Base-by-base conservation (phyloP, 352 stramenopile genomes). In the Pythium pectinolyticum region DNA sequence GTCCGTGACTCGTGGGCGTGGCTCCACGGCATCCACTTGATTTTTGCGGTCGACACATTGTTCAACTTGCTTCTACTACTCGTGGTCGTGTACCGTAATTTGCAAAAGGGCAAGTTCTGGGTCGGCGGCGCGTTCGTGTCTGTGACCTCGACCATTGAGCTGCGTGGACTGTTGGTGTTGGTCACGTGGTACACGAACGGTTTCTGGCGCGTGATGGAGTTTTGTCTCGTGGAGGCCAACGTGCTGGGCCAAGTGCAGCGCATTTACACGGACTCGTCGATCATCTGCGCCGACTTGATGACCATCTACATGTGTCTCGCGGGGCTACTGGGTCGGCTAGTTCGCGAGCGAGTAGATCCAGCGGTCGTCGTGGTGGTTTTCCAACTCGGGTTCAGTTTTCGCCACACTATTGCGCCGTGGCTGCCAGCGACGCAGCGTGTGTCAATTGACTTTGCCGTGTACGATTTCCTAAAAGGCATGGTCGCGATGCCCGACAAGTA, bases 1-100 rank as follows among this genome's bases (percentile, higher is more conserved):
- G 32, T 83, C 0, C 70, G 61, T 0, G 71, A 83, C 39, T 74
- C 72, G 14, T 88, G 79, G 77, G 70, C 68, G 0, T 88, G 77
- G 79, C 64, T 75, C 12, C 79, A 84, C 31, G 62, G 63, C 1
- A 62, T 88, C 28, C 75, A 88, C 37, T 20, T 79, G 2, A 14
- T 77, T 9, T 82, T 88, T 35, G 76, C 66, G 3, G 2, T 49
- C 6, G 24, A 41, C 12, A 39, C 46, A 9, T 19, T 48, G 10
- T 19, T 58, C 47, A 57, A 39, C 47, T 24, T 67, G 31, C 2
- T 56, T 4, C 12, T 61, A 5, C 7, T 67, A 17, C 34, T 61
- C 9, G 65, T 84, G 4, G 60, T 86, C 3, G 67, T 80, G 19
- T 67, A 61, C 35, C 50, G 30, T 17, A 67, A 67, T 25, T 8